phyloP scores from a whole-genome alignment of 2,329 filamentous ascomycete species.

The Elsinoe arachidis region DNA sequence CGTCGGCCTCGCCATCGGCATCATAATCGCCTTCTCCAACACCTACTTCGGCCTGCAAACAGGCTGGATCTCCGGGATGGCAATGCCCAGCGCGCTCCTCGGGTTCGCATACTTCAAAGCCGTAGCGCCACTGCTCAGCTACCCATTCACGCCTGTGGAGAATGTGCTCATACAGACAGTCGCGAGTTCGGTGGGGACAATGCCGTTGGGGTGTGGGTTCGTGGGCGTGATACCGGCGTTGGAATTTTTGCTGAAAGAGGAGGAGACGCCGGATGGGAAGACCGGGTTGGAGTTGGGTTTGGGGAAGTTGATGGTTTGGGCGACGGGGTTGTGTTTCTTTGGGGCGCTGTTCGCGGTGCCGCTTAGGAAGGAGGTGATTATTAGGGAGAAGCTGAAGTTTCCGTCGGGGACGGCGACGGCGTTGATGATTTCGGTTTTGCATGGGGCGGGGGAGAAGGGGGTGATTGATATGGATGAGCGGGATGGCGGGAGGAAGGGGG shows the following conservation, averaged over 20 bases:
- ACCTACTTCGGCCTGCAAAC: conserved; percentile 99
- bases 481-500: conserved; percentile 20
- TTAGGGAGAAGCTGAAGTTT: conserved; percentile 85
- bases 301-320: conserved; percentile 79
- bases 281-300: conserved; percentile 37
- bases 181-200: conserved; percentile 88
- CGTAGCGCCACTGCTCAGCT: conserved; percentile 60
- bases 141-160: conserved; percentile 87
- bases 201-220: conserved; percentile 92
- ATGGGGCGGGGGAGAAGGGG: conserved; percentile 47
- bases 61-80: conserved; percentile 78
- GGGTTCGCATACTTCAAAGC: conserved; percentile 90
- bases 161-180: conserved; percentile 97
- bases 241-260: conserved; percentile 69
- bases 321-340: conserved; percentile 87
- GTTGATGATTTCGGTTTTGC: conserved; percentile 81
- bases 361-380: conserved; percentile 80
- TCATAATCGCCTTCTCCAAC: conserved; percentile 91
- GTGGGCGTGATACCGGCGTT: conserved; percentile 90
- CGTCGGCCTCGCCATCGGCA: conserved; percentile 74
- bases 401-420: conserved; percentile 94
- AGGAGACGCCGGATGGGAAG: conserved; percentile 46
- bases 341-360: conserved; percentile 95
- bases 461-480: conserved; percentile 33
- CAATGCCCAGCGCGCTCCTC: conserved; percentile 89